Evolutionary conservation across 2,329 filamentous ascomycete species (phyloP).

Genomic region (Myriosclerotinia scirpicola): DNA sequence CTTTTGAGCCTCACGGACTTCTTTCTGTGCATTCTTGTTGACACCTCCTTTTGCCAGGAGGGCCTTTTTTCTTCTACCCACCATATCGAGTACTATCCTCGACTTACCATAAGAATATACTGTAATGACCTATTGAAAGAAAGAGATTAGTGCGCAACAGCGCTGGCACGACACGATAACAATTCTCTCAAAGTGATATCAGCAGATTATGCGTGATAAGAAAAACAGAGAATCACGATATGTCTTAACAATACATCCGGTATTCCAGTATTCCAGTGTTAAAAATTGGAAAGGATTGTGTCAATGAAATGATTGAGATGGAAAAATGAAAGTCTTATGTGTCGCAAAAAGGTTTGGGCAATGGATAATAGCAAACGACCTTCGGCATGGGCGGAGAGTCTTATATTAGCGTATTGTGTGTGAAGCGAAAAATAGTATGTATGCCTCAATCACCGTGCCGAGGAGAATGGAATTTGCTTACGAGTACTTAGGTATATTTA

Average conservation of each 20-base stretch:
- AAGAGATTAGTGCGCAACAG: slow-evolving; percentile 29
- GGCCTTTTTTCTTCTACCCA: slow-evolving; percentile 19
- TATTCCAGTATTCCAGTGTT: slow-evolving; percentile 1
- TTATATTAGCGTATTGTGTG: neutral
- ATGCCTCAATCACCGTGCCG: too few relatives aligned
- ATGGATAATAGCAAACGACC: neutral
- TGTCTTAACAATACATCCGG: slow-evolving; percentile 5
- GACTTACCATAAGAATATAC: slow-evolving; percentile 13
- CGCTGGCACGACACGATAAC: slow-evolving; percentile 16
- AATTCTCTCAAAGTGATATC: slow-evolving; percentile 18
- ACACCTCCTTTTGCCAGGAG: slow-evolving; percentile 8
- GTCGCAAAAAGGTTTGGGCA: neutral
- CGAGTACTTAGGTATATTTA: too few relatives aligned
- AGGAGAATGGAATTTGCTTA: too few relatives aligned
- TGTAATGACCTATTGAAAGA: slow-evolving; percentile 16
- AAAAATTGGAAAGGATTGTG: neutral
- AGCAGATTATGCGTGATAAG: slow-evolving; percentile 18
- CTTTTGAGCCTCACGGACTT: slow-evolving; percentile 2
- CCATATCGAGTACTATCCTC: slow-evolving; percentile 19
- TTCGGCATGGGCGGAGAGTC: neutral
- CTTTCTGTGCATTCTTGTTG: neutral
- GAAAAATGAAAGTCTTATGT: slow-evolving; percentile 9
- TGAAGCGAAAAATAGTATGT: too few relatives aligned
- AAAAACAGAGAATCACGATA: slow-evolving; percentile 18
- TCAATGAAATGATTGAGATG: slow-evolving; percentile 15